phyloP scores from a whole-genome alignment of 306 rosid genomes.

The Inga laurina region DNA sequence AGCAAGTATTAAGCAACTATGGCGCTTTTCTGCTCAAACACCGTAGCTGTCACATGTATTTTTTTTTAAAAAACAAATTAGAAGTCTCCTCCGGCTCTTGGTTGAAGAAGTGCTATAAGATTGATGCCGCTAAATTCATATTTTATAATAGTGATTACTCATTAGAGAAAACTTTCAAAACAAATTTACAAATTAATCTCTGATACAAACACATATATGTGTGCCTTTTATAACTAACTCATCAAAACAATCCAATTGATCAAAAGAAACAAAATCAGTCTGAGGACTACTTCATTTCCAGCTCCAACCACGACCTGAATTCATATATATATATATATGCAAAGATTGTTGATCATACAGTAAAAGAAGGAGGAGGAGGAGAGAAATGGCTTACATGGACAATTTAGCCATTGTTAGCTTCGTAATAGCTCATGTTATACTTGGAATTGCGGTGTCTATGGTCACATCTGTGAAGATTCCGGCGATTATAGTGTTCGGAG shows the following conservation, averaged over 20 bases:
- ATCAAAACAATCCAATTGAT: neutral
- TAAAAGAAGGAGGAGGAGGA: neutral
- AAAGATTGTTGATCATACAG: neutral
- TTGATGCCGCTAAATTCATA: too few species aligned
- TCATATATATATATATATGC: neutral
- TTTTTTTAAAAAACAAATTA: too few species aligned
- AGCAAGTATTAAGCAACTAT: too few species aligned
- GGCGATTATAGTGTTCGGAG: conserved; percentile 59
- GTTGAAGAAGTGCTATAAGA: too few species aligned
- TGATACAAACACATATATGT: too few species aligned
- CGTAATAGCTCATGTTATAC: conserved; percentile 14
- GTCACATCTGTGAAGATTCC: conserved; percentile 36
- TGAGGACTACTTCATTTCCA: neutral
- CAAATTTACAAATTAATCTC: too few species aligned
- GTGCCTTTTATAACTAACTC: neutral
- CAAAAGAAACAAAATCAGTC: neutral
- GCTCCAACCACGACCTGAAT: neutral
- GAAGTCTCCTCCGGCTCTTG: too few species aligned
- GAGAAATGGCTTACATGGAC: neutral
- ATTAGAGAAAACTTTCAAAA: too few species aligned
- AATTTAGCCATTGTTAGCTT: conserved; percentile 4
- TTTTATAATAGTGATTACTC: too few species aligned
- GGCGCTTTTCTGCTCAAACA: too few species aligned
- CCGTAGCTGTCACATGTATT: too few species aligned
- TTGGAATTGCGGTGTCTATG: neutral